Conservation (phyloP, 2,329 filamentous ascomycete genomes). For the Cercospora beticola region DNA sequence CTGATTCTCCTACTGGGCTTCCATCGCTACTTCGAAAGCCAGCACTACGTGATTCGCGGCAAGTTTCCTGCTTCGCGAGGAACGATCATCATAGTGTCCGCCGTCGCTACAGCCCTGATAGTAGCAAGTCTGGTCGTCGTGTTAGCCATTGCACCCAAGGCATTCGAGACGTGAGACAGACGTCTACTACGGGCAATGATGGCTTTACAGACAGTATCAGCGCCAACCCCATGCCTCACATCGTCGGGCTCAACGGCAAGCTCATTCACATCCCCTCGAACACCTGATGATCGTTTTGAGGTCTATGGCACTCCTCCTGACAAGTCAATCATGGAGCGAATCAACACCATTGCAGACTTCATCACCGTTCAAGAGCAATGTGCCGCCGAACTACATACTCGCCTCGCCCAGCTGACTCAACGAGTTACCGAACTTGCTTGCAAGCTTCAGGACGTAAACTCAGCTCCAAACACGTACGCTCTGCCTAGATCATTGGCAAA, state of each 20-base stretch:
- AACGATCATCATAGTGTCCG: constrained; percentile 68
- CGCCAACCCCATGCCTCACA: neutral
- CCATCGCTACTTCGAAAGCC: constrained; percentile 73
- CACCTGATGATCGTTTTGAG: neutral
- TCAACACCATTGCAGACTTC: constrained; percentile 6
- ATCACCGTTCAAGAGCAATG: constrained; percentile 3
- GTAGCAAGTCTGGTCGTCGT: constrained; percentile 61
- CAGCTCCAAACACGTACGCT: neutral
- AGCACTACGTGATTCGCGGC: constrained; percentile 75
- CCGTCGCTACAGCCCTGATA: constrained; percentile 62
- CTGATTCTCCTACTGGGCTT: constrained; percentile 74
- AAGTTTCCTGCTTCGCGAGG: constrained; percentile 79
- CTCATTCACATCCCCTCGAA: constrained; percentile 1
- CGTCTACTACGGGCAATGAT: neutral
- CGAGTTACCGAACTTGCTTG: constrained; percentile 1
- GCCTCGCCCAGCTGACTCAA: constrained; percentile 1
- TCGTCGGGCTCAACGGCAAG: neutral
- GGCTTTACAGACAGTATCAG: neutral
- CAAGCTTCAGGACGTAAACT: neutral
- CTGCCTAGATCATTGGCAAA: neutral
- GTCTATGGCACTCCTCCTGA: neutral
- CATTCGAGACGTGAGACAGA: constrained; percentile 38
- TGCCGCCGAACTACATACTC: neutral
- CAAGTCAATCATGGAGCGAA: constrained; percentile 1
- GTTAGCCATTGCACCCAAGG: constrained; percentile 53